Conservation (phyloP, 2,329 filamentous ascomycete genomes). For the Fusarium oxysporum region DNA sequence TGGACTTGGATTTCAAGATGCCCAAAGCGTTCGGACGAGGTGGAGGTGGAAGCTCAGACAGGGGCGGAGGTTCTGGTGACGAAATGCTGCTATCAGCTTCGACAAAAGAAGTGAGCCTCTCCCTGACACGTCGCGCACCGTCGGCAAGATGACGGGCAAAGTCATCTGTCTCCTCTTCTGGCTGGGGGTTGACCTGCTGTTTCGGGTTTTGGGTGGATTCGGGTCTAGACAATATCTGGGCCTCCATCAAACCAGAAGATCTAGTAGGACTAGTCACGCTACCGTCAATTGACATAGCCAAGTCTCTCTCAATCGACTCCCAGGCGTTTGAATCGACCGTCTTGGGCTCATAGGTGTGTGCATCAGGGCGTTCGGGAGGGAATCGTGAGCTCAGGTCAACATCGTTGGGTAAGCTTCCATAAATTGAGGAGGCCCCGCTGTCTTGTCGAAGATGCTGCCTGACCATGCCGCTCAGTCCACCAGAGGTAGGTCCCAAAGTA, state of each 20-base stretch:
- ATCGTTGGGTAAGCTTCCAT: conserved; percentile 62
- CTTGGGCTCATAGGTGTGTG: conserved; percentile 36
- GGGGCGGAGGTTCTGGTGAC: conserved; percentile 39
- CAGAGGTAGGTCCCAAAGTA: conserved; percentile 75
- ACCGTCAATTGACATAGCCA: conserved; percentile 44
- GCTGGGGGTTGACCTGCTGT: conserved; percentile 60
- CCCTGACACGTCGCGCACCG: conserved; percentile 76
- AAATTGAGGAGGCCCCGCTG: conserved; percentile 85
- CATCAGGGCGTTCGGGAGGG: conserved; percentile 52
- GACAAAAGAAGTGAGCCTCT: conserved; percentile 76
- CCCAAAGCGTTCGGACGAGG: conserved; percentile 68
- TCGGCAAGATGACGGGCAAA: conserved; percentile 80
- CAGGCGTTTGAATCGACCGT: conserved; percentile 57
- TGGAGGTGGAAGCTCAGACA: conserved; percentile 56
- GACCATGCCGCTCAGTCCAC: conserved; percentile 80
- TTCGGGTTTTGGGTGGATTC: conserved; percentile 28
- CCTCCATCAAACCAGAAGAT: conserved; percentile 37
- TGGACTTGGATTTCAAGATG: conserved; percentile 74
- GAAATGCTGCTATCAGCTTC: conserved; percentile 66
- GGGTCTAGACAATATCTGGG: conserved; percentile 1
- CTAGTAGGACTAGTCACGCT: conserved; percentile 38
- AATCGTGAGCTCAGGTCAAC: conserved; percentile 47
- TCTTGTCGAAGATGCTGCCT: conserved; percentile 84
- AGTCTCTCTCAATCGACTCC: conserved; percentile 52
- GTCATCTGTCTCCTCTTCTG: conserved; percentile 66